These are phyloP conservation scores for Lithocarpus polystachyus DNA, from an alignment of 306 rosid genomes.

Conservation along the genomic window DNA sequence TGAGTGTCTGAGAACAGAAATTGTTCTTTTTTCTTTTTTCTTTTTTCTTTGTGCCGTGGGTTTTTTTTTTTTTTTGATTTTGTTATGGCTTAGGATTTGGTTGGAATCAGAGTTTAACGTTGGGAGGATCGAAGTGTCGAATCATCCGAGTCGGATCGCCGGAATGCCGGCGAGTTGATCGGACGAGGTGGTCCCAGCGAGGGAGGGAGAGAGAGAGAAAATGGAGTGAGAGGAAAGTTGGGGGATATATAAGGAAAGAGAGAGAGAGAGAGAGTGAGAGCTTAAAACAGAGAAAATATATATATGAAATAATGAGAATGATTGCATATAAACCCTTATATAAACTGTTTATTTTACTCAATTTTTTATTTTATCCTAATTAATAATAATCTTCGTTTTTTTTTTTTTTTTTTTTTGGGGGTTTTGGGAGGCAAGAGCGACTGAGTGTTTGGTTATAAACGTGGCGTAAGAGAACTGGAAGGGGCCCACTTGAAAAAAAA, in stretches of 20 bases:
- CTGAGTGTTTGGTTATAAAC: too few relatives aligned
- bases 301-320: neutral
- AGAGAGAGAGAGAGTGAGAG: conserved; percentile 8
- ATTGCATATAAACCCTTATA: neutral
- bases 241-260: conserved; percentile 33
- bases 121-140: conserved; percentile 36
- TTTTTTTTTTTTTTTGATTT: too few relatives aligned
- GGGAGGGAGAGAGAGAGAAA: conserved; percentile 29
- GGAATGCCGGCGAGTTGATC: conserved; percentile 45
- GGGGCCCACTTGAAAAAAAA: too few relatives aligned
- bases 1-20: too few relatives aligned
- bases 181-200: conserved; percentile 58
- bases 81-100: neutral
- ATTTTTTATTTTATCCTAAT: neutral
- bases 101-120: conserved; percentile 14
- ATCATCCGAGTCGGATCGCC: conserved; percentile 47
- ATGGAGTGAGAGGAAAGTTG: neutral
- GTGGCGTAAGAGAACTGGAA: too few relatives aligned
- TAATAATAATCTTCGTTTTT: neutral
- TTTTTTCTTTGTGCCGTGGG: too few relatives aligned
- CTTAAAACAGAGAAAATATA: neutral
- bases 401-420: neutral
- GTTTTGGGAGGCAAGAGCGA: too few relatives aligned
- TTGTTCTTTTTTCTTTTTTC: too few relatives aligned
- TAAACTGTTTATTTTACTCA: neutral